These are phyloP conservation scores for Penicillium mononematosum DNA, from an alignment of 495 filamentous ascomycete species.

Conservation along the genomic window DNA sequence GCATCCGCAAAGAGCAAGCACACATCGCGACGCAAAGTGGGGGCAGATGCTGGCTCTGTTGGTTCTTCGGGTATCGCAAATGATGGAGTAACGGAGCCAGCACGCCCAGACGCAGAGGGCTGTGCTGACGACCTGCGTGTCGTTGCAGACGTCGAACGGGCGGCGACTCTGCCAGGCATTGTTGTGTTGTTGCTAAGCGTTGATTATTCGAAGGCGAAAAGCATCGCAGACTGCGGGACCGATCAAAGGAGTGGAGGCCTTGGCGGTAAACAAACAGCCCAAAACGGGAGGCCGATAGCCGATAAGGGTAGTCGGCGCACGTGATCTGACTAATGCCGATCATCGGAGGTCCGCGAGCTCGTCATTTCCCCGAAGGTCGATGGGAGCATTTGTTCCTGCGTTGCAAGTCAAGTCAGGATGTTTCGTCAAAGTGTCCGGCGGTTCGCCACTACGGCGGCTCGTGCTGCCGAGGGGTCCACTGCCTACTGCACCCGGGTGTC, in stretches of 20 bases:
- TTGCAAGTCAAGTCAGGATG: conserved; percentile 41
- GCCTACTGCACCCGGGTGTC: conserved; percentile 66
- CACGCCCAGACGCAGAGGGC: conserved; percentile 57
- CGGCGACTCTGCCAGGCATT: conserved; percentile 63
- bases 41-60: conserved; percentile 51
- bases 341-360: conserved; percentile 15
- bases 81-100: conserved; percentile 60
- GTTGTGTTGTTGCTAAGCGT: conserved; percentile 25
- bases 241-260: conserved; percentile 25
- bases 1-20: conserved; percentile 81
- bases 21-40: conserved; percentile 70
- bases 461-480: conserved; percentile 52
- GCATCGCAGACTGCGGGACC: conserved; percentile 27
- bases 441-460: conserved; percentile 55
- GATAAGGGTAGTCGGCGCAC: conserved; percentile 36
- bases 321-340: conserved; percentile 22
- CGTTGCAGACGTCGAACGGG: conserved; percentile 54
- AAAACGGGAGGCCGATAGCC: conserved; percentile 34
- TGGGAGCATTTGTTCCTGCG: conserved; percentile 10
- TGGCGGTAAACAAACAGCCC: conserved; percentile 52
- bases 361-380: conserved; percentile 10
- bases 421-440: conserved; percentile 55
- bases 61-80: conserved; percentile 71
- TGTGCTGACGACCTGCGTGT: conserved; percentile 59
- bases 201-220: conserved; percentile 23